A percentile compares a stretch with the other conserved stretches of the same genome.
These are phyloP conservation scores for Exutisphaerella laricina DNA, from an alignment of 2,329 filamentous ascomycete genomes.

Conservation along the genomic window DNA sequence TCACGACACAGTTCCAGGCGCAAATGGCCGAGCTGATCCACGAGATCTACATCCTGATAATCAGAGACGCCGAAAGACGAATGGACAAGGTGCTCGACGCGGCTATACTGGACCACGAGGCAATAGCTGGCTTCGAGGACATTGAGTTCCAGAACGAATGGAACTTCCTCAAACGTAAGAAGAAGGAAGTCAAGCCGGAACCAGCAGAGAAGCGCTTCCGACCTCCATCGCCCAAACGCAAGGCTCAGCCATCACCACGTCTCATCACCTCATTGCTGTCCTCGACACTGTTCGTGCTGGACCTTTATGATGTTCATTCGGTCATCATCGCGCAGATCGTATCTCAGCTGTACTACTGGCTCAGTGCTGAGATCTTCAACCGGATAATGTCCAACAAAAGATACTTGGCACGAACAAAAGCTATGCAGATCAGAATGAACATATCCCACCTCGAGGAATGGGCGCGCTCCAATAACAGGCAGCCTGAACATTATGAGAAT, in stretches of 20 bases:
- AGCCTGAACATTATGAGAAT: conserved; percentile 92
- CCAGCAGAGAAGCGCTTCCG: conserved; percentile 84
- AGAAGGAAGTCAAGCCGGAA: conserved; percentile 81
- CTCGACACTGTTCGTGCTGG: conserved; percentile 92
- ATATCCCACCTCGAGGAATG: conserved; percentile 92
- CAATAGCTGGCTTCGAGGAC: conserved; percentile 94
- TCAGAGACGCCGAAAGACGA: conserved; percentile 87
- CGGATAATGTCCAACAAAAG: conserved; percentile 94
- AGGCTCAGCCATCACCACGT: conserved; percentile 84
- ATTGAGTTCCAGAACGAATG: conserved; percentile 97
- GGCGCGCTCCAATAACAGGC: conserved; percentile 86
- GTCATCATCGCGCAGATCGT: conserved; percentile 90
- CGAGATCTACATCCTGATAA: conserved; percentile 97
- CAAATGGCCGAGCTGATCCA: conserved; percentile 93
- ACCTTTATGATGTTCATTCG: conserved; percentile 98
- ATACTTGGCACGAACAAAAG: conserved; percentile 92
- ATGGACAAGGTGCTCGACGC: conserved; percentile 93
- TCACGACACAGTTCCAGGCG: conserved; percentile 82
- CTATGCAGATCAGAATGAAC: conserved; percentile 99
- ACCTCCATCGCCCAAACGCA: conserved; percentile 86
- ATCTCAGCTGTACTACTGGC: conserved; percentile 91
- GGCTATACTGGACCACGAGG: conserved; percentile 96
- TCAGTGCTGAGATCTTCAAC: conserved; percentile 94
- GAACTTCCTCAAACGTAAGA: conserved; percentile 84
- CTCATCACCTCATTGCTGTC: conserved; percentile 95